Conservation (phyloP, 495 filamentous ascomycete genomes). For the Pyrenula massariospora region DNA sequence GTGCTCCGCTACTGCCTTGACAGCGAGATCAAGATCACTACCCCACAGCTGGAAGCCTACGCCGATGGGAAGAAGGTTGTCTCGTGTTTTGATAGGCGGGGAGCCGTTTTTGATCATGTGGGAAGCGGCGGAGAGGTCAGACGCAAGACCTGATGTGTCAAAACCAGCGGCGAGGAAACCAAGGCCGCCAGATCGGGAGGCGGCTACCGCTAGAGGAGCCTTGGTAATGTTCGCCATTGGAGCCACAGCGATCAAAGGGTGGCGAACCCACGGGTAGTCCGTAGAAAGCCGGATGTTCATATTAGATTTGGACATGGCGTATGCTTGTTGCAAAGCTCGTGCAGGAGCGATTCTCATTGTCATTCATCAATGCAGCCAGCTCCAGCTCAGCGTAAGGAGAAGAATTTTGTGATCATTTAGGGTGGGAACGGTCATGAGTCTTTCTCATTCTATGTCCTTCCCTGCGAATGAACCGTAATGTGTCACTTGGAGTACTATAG, state of each 20-base stretch:
- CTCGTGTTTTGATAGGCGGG: constrained; percentile 7
- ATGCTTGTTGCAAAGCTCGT: too few relatives aligned
- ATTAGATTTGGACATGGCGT: too few relatives aligned
- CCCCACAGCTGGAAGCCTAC: constrained; percentile 53
- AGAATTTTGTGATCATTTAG: too few relatives aligned
- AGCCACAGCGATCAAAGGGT: constrained; percentile 52
- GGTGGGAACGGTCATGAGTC: too few relatives aligned
- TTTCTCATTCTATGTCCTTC: too few relatives aligned
- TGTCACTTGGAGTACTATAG: too few relatives aligned
- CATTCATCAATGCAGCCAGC: too few relatives aligned
- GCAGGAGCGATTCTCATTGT: too few relatives aligned
- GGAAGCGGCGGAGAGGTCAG: constrained; percentile 23
- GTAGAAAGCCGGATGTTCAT: constrained; percentile 2
- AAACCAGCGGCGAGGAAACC: constrained; percentile 35
- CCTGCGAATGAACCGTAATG: too few relatives aligned
- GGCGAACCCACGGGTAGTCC: constrained; percentile 50
- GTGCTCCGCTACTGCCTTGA: constrained; percentile 28
- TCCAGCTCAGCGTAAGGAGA: too few relatives aligned
- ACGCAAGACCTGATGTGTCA: constrained; percentile 20
- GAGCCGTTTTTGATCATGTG: constrained; percentile 1
- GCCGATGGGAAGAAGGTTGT: constrained; percentile 40
- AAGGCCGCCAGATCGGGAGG: constrained; percentile 56
- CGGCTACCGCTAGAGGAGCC: constrained; percentile 40
- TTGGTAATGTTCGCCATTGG: constrained; percentile 65
- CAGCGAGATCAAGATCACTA: constrained; percentile 29